A percentile compares a stretch with the other conserved stretches of the same genome.
Evolutionary conservation across 2,329 filamentous ascomycete species (phyloP).

Genomic region (Penicillium griseofulvum): DNA sequence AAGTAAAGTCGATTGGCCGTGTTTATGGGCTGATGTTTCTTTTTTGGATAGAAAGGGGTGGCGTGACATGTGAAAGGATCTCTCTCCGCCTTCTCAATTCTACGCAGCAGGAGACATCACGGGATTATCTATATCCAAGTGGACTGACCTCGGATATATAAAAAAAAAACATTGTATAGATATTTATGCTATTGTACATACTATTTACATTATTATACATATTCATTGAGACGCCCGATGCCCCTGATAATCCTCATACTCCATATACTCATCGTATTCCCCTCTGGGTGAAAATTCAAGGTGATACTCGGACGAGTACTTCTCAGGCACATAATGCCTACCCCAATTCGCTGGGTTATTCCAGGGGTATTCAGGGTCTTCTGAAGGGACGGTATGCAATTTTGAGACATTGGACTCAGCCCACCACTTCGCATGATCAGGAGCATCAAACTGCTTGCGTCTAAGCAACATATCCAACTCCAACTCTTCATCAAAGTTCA

Average conservation of each 20-base stretch:
- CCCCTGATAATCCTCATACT: conserved; percentile 1
- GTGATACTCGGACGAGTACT: conserved; percentile 1
- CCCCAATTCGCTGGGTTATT: conserved; percentile 10
- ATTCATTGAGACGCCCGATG: background rate
- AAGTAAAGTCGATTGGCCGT: conserved; percentile 6
- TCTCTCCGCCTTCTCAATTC: conserved; percentile 10
- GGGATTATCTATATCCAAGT: background rate
- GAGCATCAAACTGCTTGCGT: conserved; percentile 3
- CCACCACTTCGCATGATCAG: conserved; percentile 11
- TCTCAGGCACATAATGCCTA: conserved; percentile 3
- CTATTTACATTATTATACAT: conserved; percentile 7
- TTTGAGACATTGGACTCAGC: background rate
- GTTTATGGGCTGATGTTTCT: conserved; percentile 23
- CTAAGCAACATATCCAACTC: conserved; percentile 19
- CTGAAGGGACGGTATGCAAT: background rate
- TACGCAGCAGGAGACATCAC: conserved; percentile 10
- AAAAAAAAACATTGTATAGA: too few relatives aligned
- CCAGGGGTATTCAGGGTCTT: conserved; percentile 11
- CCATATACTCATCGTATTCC: background rate
- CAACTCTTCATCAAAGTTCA: conserved; percentile 22
- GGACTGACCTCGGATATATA: background rate
- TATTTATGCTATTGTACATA: background rate
- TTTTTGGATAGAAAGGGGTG: conserved; percentile 23
- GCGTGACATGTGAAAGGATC: conserved; percentile 35
- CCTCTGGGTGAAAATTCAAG: conserved; percentile 3